These are phyloP conservation scores for Phytopythium sindhum DNA, from an alignment of 352 stramenopile species.

Conservation along the genomic window DNA sequence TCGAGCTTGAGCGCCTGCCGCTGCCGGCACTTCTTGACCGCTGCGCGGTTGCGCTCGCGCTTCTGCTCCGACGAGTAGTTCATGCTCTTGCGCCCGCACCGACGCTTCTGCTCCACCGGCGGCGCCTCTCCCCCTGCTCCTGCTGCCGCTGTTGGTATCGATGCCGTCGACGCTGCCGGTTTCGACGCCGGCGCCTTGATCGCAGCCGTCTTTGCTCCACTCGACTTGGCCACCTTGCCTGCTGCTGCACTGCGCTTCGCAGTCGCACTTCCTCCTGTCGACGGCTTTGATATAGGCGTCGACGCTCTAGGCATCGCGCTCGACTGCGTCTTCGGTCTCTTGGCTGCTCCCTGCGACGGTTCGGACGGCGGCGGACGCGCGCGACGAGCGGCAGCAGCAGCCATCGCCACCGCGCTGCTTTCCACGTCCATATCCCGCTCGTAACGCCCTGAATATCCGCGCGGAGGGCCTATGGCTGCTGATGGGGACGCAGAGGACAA, in stretches of 20 bases:
- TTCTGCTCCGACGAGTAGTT: slow-evolving; percentile 86
- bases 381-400: background rate
- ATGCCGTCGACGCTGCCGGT: background rate
- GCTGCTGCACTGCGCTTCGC: background rate
- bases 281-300: too few relatives aligned
- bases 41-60: slow-evolving; percentile 78
- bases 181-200: background rate
- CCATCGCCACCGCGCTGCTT: background rate
- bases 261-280: background rate
- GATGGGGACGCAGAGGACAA: background rate
- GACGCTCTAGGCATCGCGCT: background rate
- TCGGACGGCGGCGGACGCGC: background rate
- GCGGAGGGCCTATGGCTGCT: background rate
- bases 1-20: slow-evolving; percentile 79
- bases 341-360: background rate
- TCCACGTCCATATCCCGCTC: background rate
- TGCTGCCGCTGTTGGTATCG: background rate
- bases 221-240: background rate
- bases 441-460: background rate
- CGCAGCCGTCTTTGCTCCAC: background rate
- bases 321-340: background rate
- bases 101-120: slow-evolving; percentile 43
- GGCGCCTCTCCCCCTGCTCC: background rate
- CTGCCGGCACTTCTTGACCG: slow-evolving; percentile 82
- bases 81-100: slow-evolving; percentile 82